Base-by-base conservation (phyloP, 306 rosid species). In the Cucurbita moschata region DNA sequence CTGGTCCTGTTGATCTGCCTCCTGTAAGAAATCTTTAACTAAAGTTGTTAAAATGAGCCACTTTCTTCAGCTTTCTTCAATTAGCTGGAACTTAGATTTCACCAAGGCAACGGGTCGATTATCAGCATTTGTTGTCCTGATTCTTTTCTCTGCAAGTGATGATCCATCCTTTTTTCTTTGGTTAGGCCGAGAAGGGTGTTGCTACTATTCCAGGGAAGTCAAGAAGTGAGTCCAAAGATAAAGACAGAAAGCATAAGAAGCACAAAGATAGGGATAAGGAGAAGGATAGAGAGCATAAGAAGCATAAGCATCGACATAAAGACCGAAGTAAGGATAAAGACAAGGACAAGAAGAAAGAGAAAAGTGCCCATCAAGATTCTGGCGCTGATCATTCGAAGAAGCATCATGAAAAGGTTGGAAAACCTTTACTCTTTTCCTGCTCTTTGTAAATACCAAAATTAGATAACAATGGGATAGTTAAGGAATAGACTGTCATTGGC, bases 211-310 rank as follows among this genome's bases (percentile, higher is more conserved):
- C 87, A 49, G 96, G 92, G 19, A 95, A 91, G 75, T 89, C 89
- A 69, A 95, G 91, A 85, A 68, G 88, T 13, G 92, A 88, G 74
- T 77, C 88, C 65, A 94, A 94, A 83, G 99, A 94, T 78, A 94
- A 86, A 84, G 97, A 94, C 79, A 90, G 86, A 85, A 94, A 87
- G 84, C 99, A 88, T 80, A 94, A 91, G 78, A 94, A 86, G 81
- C 96, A 78, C 73, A 94, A 85, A 77, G 99, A 87, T 72, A 85
- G 80, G 73, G 98, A 87, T 64, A 93, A 82, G 79, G 98, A 90
- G 10, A 93, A 88, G 82, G 97, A 93, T 75, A 94, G 81, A 82
- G 98, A 95, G 86, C 99, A 89, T 78, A 95, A 91, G 89, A 95
- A 85, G 92, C 89, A 76, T 82, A 95, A 84, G 77, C 99, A 84